A percentile compares a stretch with the other conserved stretches of the same genome.
Conservation (phyloP, 768 basidiomycete genomes). For the Collybia nuda region DNA sequence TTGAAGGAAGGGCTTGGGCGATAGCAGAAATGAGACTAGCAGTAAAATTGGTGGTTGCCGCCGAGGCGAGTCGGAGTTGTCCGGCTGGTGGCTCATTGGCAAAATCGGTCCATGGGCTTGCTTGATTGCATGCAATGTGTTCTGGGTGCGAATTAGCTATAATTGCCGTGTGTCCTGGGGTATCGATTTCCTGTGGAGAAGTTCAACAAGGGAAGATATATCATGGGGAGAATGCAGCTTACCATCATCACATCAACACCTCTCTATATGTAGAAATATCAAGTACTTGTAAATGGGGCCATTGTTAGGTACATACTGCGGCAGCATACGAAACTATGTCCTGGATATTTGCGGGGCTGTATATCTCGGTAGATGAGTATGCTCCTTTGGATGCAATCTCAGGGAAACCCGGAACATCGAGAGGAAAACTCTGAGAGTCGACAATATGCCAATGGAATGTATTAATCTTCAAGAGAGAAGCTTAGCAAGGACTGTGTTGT, state of each 20-base stretch:
- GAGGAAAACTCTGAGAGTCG: slow-evolving; percentile 80
- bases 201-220: slow-evolving; percentile 28
- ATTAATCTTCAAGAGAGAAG: slow-evolving; percentile 49
- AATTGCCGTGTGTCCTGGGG: slow-evolving; percentile 76
- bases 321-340: slow-evolving; percentile 66
- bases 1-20: slow-evolving; percentile 51
- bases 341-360: slow-evolving; percentile 53
- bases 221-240: slow-evolving; percentile 20
- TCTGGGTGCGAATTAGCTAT: slow-evolving; percentile 71
- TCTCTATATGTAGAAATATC: slow-evolving; percentile 34
- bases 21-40: slow-evolving; percentile 50
- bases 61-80: slow-evolving; percentile 72
- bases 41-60: slow-evolving; percentile 60
- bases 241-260: slow-evolving; percentile 74
- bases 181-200: slow-evolving; percentile 70
- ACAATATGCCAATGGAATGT: slow-evolving; percentile 82
- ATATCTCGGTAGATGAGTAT: slow-evolving; percentile 57
- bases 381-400: slow-evolving; percentile 66
- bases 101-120: slow-evolving; percentile 56
- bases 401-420: slow-evolving; percentile 58
- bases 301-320: slow-evolving; percentile 39
- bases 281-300: neutral
- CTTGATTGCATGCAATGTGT: slow-evolving; percentile 63
- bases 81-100: slow-evolving; percentile 81
- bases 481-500: slow-evolving; percentile 43